Percentiles rank a stretch among this genome's conserved stretches.
These are phyloP conservation scores for Tricharina praecox DNA, from an alignment of 495 filamentous ascomycete species.

Conservation along the genomic window DNA sequence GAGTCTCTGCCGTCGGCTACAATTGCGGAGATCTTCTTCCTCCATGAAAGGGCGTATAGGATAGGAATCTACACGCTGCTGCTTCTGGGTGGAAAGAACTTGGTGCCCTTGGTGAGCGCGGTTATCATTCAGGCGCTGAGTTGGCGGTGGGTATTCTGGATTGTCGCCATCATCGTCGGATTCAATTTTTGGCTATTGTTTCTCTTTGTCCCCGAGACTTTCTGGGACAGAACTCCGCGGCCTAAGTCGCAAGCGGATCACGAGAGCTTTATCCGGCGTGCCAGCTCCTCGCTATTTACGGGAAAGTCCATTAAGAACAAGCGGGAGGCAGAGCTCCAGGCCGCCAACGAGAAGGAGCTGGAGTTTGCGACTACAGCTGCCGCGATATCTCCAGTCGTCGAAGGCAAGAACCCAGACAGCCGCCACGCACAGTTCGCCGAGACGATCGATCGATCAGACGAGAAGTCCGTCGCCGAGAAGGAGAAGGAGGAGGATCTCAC, in stretches of 20 bases:
- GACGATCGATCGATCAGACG: neutral
- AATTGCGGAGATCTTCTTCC: conserved; percentile 90
- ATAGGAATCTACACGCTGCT: conserved; percentile 91
- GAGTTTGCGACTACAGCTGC: neutral
- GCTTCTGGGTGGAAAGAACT: conserved; percentile 79
- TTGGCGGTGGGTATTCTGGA: conserved; percentile 93
- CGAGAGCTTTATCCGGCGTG: conserved; percentile 29
- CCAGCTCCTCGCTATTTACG: conserved; percentile 7
- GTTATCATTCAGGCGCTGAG: conserved; percentile 58
- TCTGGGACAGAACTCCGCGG: conserved; percentile 77
- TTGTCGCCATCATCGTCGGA: conserved; percentile 71
- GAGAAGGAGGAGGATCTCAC: conserved; percentile 4
- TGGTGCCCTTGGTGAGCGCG: conserved; percentile 76
- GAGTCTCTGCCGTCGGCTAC: conserved; percentile 90
- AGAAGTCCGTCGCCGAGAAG: conserved; percentile 9
- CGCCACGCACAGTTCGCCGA: conserved; percentile 1
- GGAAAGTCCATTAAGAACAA: neutral
- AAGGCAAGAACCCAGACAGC: neutral
- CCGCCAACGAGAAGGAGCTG: neutral
- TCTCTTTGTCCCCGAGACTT: conserved; percentile 87
- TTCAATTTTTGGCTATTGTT: conserved; percentile 60
- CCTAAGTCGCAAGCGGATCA: conserved; percentile 36
- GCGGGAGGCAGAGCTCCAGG: conserved; percentile 13
- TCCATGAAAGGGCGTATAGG: conserved; percentile 86
- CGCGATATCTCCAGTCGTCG: neutral